Evolutionary conservation across 192 early-diverging fungal genomes (phyloP).

Genomic region (Gaertneriomyces semiglobifer): DNA sequence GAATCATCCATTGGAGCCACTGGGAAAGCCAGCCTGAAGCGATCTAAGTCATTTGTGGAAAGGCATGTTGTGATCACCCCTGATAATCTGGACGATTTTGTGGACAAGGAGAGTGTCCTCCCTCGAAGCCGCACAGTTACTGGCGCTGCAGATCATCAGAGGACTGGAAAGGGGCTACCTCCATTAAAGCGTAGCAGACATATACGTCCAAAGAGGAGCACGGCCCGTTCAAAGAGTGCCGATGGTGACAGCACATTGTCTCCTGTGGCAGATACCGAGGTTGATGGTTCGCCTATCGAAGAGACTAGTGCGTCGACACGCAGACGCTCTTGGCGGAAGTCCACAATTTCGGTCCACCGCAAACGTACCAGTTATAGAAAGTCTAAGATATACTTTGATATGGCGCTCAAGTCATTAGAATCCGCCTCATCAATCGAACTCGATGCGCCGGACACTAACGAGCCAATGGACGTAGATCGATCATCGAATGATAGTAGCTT

Average conservation of each 20-base stretch:
- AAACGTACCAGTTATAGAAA: no score
- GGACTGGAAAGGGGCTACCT: conserved; percentile 25
- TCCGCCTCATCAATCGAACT: conserved; percentile 2
- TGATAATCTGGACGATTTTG: conserved; percentile 31
- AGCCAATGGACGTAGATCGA: neutral
- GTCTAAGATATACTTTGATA: no score
- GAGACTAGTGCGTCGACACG: no score
- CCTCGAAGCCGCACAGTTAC: conserved; percentile 15
- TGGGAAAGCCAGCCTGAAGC: conserved; percentile 23
- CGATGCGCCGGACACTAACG: neutral
- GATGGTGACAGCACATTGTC: no score
- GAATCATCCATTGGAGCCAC: neutral
- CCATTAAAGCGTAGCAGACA: conserved; percentile 17
- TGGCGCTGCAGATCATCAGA: neutral
- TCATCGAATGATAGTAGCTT: no score
- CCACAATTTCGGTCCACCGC: no score
- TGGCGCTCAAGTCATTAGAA: neutral
- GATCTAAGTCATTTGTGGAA: conserved; percentile 39
- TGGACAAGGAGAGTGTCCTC: conserved; percentile 20
- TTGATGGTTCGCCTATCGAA: no score
- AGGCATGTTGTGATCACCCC: conserved; percentile 36
- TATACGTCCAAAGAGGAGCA: conserved; percentile 10
- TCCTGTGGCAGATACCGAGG: no score
- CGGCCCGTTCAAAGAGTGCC: neutral
- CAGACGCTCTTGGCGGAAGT: no score